phyloP scores from a whole-genome alignment of 1,284 basidiomycete genomes.

The Apiotrichum sp. region DNA sequence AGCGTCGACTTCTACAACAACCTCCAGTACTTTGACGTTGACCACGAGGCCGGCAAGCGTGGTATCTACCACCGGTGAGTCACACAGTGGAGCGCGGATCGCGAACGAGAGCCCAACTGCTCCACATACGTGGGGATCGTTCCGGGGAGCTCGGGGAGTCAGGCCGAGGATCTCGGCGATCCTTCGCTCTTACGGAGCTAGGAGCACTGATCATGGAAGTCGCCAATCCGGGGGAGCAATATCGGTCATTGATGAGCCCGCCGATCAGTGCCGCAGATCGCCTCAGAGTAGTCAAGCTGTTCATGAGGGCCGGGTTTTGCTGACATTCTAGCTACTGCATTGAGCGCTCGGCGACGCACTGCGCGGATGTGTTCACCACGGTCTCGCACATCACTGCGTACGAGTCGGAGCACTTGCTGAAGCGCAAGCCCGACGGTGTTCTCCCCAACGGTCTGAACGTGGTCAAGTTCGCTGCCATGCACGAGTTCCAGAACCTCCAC shows the following conservation, averaged over 20 bases:
- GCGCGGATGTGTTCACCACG: constrained; percentile 96
- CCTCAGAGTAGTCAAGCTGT: too few species aligned
- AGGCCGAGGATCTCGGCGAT: too few species aligned
- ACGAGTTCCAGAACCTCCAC: constrained; percentile 96
- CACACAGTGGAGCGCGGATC: background rate
- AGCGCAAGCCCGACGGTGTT: constrained; percentile 97
- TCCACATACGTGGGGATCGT: too few species aligned
- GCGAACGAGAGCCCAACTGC: too few species aligned
- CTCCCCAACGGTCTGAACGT: constrained; percentile 96
- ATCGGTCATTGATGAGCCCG: too few species aligned
- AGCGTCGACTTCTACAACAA: constrained; percentile 99
- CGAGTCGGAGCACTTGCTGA: constrained; percentile 90
- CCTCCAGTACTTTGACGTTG: constrained; percentile 97
- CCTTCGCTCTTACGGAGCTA: too few species aligned
- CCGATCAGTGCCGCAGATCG: too few species aligned
- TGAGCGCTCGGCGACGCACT: constrained; percentile 88
- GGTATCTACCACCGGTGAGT: constrained; percentile 68
- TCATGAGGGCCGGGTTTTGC: too few species aligned
- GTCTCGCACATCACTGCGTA: constrained; percentile 97
- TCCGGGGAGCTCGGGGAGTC: too few species aligned
- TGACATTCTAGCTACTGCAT: constrained; percentile 72
- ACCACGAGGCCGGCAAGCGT: constrained; percentile 96
- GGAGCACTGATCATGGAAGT: too few species aligned
- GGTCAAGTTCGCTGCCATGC: constrained; percentile 90
- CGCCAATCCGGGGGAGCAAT: too few species aligned